Evolutionary conservation across 495 filamentous ascomycete species (phyloP), one percentile per base, ranked within the genome.

Genomic region (Daldinia childiae): DNA sequence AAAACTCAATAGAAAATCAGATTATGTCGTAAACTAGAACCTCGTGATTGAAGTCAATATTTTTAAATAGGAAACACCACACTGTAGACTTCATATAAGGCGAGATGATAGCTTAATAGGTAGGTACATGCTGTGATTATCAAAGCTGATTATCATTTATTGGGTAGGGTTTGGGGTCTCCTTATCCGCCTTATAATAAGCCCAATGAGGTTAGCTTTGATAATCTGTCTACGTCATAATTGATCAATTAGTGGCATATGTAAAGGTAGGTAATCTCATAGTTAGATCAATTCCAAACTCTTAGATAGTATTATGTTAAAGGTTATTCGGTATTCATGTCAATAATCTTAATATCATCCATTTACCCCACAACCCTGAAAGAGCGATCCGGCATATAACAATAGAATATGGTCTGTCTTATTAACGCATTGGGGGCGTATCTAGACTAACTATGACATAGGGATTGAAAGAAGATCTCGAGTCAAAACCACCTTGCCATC

Each of bases 401-500:
- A 1, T 50, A 27, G 51, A 73, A 66, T 30, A 73, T 73, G 71
- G 71, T 66, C 24, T 15, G 65, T 65, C 12, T 24, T n/a, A 30
- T 43, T 26, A 9, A 24, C 1, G 41, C 36, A 21, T 54, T 63
- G 12, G 6, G 26, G 21, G 71, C 38, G 34, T 41, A 26, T n/a
- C 15, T 41, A n/a, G 34, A 57, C 57, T 71, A 67, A 67, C 11
- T 30, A 4, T n/a, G 45, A 9, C 14, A 12, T 56, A 80, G 78
- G 80, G 81, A 32, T 66, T 80, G 76, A 77, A 94, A 76, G 87
- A 94, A 79, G 92, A 93, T 78, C 79, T 97, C 26, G 84, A 85
- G 57, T 84, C 83, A 58, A 87, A 95, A 72, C 92, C 92, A 56
- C 92, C 94, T 58, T 99, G 95, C 77, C 93, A 96, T 83, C 89